Evolutionary conservation across 1,139 yeast genomes (phyloP).

Genomic region (Candida buenavistaensis): DNA sequence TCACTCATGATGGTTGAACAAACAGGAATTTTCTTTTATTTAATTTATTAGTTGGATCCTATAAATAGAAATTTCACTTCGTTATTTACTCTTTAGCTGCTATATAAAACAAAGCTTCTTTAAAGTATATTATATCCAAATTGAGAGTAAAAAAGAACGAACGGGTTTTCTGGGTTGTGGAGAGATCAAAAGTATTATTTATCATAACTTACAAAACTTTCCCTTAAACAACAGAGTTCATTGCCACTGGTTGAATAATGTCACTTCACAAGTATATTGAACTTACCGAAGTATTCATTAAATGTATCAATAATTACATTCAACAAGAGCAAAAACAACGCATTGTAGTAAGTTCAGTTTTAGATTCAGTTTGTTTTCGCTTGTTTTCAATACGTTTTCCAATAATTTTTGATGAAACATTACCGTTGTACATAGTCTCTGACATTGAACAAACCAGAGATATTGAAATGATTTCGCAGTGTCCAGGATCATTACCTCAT

Average conservation of each 20-base stretch:
- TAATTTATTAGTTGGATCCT: background rate
- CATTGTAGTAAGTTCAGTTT: conserved; percentile 3
- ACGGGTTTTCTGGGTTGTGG: too few relatives aligned
- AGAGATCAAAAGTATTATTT: too few relatives aligned
- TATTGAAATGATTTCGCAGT: too few relatives aligned
- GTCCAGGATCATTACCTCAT: too few relatives aligned
- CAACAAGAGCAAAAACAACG: background rate
- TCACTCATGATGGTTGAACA: background rate
- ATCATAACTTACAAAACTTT: too few relatives aligned
- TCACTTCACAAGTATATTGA: conserved; percentile 5
- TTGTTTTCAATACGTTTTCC: conserved; percentile 1
- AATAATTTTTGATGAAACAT: background rate
- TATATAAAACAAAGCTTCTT: too few relatives aligned
- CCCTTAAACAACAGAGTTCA: too few relatives aligned
- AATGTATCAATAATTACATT: background rate
- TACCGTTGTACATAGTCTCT: conserved; percentile 2
- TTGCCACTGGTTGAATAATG: too few relatives aligned
- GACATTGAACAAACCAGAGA: background rate
- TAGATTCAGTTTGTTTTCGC: conserved; percentile 2
- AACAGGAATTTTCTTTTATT: background rate
- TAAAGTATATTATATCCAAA: too few relatives aligned
- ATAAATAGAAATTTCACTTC: background rate
- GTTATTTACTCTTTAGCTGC: conserved; percentile 1
- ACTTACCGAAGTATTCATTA: conserved; percentile 4
- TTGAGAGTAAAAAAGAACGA: too few relatives aligned